A percentile compares a stretch with the other conserved stretches of the same genome.
Evolutionary conservation across 164 flowering plant species (phyloP).

Genomic region (Taxillus chinensis): DNA sequence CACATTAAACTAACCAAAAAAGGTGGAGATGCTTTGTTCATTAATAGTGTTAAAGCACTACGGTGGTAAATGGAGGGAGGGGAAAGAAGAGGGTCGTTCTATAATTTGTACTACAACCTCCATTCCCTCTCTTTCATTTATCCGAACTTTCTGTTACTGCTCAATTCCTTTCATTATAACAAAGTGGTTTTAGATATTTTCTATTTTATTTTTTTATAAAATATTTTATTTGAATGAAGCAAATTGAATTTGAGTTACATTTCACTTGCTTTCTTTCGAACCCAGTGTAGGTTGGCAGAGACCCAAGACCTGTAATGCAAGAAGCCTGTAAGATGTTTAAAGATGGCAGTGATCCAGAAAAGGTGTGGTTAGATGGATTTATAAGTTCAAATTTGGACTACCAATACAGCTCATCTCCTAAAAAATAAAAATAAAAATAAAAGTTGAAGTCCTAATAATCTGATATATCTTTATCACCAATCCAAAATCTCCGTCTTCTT

Average conservation of each 20-base stretch:
- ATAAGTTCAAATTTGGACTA: not conserved
- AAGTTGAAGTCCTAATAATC: too few species aligned
- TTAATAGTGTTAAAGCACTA: too few species aligned
- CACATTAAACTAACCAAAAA: too few species aligned
- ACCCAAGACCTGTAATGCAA: conserved; percentile 77
- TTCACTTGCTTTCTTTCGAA: not conserved
- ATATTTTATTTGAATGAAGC: not conserved
- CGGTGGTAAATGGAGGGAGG: too few species aligned
- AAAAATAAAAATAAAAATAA: not conserved
- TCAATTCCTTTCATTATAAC: not conserved
- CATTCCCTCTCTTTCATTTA: too few species aligned
- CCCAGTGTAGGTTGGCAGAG: conserved; percentile 68
- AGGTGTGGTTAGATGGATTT: conserved; percentile 30
- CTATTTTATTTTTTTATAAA: not conserved
- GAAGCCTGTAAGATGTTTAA: conserved; percentile 74
- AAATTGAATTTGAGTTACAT: not conserved
- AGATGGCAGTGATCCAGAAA: conserved; percentile 82
- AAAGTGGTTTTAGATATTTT: not conserved
- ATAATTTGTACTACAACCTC: too few species aligned
- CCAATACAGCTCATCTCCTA: not conserved
- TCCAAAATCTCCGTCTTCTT: too few species aligned
- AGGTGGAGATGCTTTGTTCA: too few species aligned
- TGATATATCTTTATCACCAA: too few species aligned
- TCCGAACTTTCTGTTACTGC: too few species aligned
- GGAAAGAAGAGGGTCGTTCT: too few species aligned